phyloP scores from a whole-genome alignment of 345 rosid species.

The Punica granatum region DNA sequence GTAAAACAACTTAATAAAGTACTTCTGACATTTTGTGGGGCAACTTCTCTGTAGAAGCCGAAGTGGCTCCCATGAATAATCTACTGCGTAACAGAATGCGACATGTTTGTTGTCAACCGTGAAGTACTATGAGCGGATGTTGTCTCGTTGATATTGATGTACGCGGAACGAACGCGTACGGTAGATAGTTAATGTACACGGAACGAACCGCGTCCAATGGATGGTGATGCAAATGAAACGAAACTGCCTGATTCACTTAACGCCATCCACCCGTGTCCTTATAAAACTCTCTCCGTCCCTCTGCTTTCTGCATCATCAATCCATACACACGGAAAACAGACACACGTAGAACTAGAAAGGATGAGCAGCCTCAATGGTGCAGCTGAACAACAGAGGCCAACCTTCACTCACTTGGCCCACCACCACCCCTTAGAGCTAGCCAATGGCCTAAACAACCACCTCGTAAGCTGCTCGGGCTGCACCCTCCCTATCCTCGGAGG shows the following conservation, averaged over 20 bases:
- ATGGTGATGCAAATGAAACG: background rate
- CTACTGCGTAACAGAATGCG: background rate
- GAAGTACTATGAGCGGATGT: background rate
- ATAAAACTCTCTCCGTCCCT: background rate
- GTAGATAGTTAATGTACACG: too few species aligned
- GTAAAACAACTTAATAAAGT: background rate
- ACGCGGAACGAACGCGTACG: too few species aligned
- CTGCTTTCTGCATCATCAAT: background rate
- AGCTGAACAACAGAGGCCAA: background rate
- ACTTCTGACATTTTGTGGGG: background rate
- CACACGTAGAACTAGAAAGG: background rate
- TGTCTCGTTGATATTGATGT: too few species aligned
- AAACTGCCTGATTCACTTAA: too few species aligned
- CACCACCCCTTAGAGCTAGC: constrained; percentile 11
- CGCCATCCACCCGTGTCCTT: background rate
- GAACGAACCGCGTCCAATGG: too few species aligned
- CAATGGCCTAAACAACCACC: background rate
- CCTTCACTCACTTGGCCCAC: background rate
- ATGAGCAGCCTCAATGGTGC: background rate
- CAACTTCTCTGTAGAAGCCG: background rate
- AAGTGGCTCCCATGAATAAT: background rate
- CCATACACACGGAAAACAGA: background rate
- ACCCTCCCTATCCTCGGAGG: background rate
- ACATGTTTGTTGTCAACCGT: background rate
- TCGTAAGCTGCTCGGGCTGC: constrained; percentile 9